Evolutionary conservation across 2,329 filamentous ascomycete species (phyloP), one percentile per base, ranked within the genome.

Genomic region (Cercospora beticola): DNA sequence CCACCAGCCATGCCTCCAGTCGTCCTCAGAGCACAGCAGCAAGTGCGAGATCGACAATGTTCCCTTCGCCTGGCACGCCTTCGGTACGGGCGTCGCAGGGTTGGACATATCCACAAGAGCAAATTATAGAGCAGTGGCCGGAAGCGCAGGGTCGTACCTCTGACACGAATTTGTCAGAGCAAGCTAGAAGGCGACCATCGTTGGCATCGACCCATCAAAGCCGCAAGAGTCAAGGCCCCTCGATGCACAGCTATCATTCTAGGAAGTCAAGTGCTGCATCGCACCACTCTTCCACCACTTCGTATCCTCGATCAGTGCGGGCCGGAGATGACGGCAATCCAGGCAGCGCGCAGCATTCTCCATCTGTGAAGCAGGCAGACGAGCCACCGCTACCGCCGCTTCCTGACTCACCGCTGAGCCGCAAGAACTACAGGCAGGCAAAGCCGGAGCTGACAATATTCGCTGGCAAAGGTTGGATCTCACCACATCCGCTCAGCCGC

Each of bases 381-480:
- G 62, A 40, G 7, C 33, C 62, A 8, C 49, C 49, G 6, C 30
- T 58, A 10, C 62, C 62, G 7, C 21, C 62, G 14, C 52, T 58
- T 23, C 62, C 49, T 10, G 62, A 64, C 8, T 64, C 62, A 36
- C 33, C 59, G 49, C 28, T 33, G 54, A 66, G 30, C 43, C 59
- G 26, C 30, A 52, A 10, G 16, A 49, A 26, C 59, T 16, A 4
- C 58, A 66, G n/a, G 28, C 52, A 18, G 58, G 30, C 26, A 18
- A 28, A 58, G 14, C 54, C 67, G 1, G 57, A 54, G 28, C 26
- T 61, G 7, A 76, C 74, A 10, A 67, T 76, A 18, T 78, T 76
- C 43, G 76, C 76, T 5, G 76, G 76, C 49, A 70, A 70, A 58
- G 76, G 76, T 56, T 78, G 76, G 76, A 78, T 78, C 49, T 76